These are phyloP conservation scores for Tilletia indica DNA, from an alignment of 1,284 basidiomycete genomes.

Conservation along the genomic window DNA sequence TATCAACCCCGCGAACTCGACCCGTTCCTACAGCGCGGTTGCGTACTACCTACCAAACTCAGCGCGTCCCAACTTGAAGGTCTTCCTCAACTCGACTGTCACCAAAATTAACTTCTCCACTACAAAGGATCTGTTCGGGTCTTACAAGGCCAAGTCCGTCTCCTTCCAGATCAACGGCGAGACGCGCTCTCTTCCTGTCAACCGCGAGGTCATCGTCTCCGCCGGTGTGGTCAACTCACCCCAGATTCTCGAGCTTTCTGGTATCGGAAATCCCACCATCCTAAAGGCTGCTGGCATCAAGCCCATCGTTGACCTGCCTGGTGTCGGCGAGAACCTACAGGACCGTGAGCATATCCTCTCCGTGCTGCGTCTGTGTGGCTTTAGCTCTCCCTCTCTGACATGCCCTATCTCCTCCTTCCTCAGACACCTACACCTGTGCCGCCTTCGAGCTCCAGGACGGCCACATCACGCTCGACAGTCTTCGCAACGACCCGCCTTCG, in stretches of 20 bases:
- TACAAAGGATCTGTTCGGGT: slow-evolving; percentile 20
- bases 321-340: slow-evolving; percentile 59
- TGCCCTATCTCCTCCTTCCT: no score
- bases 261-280: slow-evolving; percentile 59
- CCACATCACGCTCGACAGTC: slow-evolving; percentile 40
- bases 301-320: slow-evolving; percentile 39
- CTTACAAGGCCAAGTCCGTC: slow-evolving; percentile 33
- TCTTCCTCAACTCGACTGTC: slow-evolving; percentile 40
- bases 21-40: slow-evolving; percentile 46
- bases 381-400: slow-evolving; percentile 17
- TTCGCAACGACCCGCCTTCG: slow-evolving; percentile 43
- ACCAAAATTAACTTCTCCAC: slow-evolving; percentile 41
- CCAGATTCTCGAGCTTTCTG: slow-evolving; percentile 61
- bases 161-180: slow-evolving; percentile 33
- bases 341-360: slow-evolving; percentile 49
- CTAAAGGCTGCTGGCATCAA: slow-evolving; percentile 56
- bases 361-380: slow-evolving; percentile 26
- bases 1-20: slow-evolving; percentile 47
- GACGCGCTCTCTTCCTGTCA: slow-evolving; percentile 37
- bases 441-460: slow-evolving; percentile 45
- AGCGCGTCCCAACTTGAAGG: slow-evolving; percentile 38
- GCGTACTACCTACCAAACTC: slow-evolving; percentile 48
- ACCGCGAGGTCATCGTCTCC: slow-evolving; percentile 45
- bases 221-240: slow-evolving; percentile 55
- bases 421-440: slow-evolving; percentile 48